phyloP scores from a whole-genome alignment of 202 grass and related monocot genomes.

The Setaria italica region DNA sequence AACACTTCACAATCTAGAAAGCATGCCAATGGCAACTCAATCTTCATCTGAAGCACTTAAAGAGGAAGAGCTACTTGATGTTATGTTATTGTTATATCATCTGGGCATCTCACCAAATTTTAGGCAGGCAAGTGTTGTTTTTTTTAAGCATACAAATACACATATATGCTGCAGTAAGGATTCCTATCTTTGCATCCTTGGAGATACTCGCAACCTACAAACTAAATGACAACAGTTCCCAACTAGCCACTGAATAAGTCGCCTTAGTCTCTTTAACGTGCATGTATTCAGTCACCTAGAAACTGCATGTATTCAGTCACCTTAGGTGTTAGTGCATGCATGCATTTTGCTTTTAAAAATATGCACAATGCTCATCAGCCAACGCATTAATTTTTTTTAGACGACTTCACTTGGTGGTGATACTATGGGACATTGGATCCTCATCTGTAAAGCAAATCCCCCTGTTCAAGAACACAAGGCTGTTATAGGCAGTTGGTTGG shows the following conservation, averaged over 20 bases:
- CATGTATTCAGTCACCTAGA: conserved; percentile 7
- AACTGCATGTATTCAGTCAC: conserved; percentile 10
- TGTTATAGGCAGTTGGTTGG: too few relatives aligned
- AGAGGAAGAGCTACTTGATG: conserved; percentile 89
- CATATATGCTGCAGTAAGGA: not conserved
- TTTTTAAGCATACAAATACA: conserved; percentile 14
- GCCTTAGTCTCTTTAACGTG: conserved; percentile 20
- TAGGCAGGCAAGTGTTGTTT: conserved; percentile 73
- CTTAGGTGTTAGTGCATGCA: not conserved
- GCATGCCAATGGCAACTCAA: conserved; percentile 43
- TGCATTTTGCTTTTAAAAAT: conserved; percentile 3
- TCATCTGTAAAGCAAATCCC: not conserved
- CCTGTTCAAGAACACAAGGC: conserved; percentile 3
- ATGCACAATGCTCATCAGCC: not conserved
- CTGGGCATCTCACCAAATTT: conserved; percentile 80
- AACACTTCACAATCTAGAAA: conserved; percentile 60
- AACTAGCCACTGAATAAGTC: not conserved
- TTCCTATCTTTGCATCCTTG: conserved; percentile 7
- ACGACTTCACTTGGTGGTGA: not conserved
- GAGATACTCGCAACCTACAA: not conserved
- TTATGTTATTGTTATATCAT: conserved; percentile 84
- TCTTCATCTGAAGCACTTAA: conserved; percentile 62
- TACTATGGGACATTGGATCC: not conserved
- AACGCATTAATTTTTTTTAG: not conserved
- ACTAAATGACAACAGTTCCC: not conserved